These are phyloP conservation scores for Corrigiola litoralis DNA, from an alignment of 179 eudicot genomes.

Conservation along the genomic window DNA sequence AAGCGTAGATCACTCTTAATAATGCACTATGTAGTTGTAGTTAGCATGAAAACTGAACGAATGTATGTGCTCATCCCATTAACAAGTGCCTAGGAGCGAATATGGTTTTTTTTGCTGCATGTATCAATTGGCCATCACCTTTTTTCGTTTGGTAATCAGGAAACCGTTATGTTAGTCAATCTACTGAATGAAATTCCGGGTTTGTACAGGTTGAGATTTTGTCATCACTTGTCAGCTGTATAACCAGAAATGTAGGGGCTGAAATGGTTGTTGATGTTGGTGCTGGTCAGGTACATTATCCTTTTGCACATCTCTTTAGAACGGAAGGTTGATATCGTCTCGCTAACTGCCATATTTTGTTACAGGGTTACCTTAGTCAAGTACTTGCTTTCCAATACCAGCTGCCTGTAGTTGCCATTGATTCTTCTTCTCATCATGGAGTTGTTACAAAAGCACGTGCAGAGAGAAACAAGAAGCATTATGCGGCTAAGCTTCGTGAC, in stretches of 20 bases:
- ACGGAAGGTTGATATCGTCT: not conserved
- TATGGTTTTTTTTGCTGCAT: not conserved
- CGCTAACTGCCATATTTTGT: constrained; percentile 7
- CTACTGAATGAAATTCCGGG: constrained; percentile 2
- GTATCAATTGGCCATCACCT: not conserved
- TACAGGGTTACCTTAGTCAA: constrained; percentile 89
- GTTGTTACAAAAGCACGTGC: constrained; percentile 69
- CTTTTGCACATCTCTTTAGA: not conserved
- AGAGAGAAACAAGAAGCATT: constrained; percentile 76
- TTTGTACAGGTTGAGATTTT: constrained; percentile 63
- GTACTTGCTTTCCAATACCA: constrained; percentile 81
- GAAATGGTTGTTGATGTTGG: constrained; percentile 78
- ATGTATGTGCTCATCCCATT: no score
- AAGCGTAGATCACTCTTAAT: no score
- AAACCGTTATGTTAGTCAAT: not conserved
- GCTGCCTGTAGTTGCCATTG: constrained; percentile 77
- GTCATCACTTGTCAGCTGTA: constrained; percentile 57
- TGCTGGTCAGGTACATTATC: constrained; percentile 75
- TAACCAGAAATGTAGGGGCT: constrained; percentile 52
- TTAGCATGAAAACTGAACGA: not conserved
- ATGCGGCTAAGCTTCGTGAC: constrained; percentile 59
- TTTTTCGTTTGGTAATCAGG: constrained; percentile 1
- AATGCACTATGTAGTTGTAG: no score
- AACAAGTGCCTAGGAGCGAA: not conserved
- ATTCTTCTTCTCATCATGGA: constrained; percentile 88